Conservation (phyloP, 1,284 basidiomycete species). For the Cutaneotrichosporon sp. region DNA sequence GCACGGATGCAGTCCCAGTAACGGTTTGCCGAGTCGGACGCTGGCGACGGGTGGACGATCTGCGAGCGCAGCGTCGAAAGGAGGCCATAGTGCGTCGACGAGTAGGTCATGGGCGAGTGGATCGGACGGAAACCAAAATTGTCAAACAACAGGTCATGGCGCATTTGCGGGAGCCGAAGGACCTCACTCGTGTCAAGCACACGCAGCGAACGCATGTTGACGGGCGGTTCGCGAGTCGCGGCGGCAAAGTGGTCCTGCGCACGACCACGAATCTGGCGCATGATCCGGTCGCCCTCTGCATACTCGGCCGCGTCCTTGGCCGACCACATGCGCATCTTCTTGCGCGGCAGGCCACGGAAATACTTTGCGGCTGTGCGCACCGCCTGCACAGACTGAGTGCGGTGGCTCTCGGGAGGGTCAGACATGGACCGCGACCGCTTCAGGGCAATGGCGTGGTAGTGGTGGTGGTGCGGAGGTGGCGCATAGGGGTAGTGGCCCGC, state of each 20-base stretch:
- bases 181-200: slow-evolving; percentile 81
- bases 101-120: slow-evolving; percentile 59
- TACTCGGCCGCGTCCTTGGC: slow-evolving; percentile 17
- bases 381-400: slow-evolving; percentile 6
- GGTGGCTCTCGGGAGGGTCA: slow-evolving; percentile 18
- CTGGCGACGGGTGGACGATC: slow-evolving; percentile 24
- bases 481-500: slow-evolving; percentile 1
- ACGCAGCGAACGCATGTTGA: slow-evolving; percentile 74
- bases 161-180: slow-evolving; percentile 80
- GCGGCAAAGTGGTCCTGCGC: slow-evolving; percentile 25
- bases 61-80: slow-evolving; percentile 22
- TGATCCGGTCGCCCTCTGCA: slow-evolving; percentile 17
- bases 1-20: slow-evolving; percentile 79
- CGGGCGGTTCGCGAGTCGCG: slow-evolving; percentile 55
- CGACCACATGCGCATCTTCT: slow-evolving; percentile 18
- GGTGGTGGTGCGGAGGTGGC: neutral
- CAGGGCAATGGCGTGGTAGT: slow-evolving; percentile 6
- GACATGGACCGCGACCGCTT: slow-evolving; percentile 19
- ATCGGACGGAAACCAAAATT: slow-evolving; percentile 39
- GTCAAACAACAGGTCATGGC: slow-evolving; percentile 87
- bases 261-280: slow-evolving; percentile 18
- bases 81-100: slow-evolving; percentile 37
- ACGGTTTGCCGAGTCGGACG: slow-evolving; percentile 59
- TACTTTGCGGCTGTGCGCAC: slow-evolving; percentile 15
- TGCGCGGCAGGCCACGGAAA: slow-evolving; percentile 12